phyloP scores from a whole-genome alignment of 2,329 filamentous ascomycete genomes.

The Penicillium sp. region DNA sequence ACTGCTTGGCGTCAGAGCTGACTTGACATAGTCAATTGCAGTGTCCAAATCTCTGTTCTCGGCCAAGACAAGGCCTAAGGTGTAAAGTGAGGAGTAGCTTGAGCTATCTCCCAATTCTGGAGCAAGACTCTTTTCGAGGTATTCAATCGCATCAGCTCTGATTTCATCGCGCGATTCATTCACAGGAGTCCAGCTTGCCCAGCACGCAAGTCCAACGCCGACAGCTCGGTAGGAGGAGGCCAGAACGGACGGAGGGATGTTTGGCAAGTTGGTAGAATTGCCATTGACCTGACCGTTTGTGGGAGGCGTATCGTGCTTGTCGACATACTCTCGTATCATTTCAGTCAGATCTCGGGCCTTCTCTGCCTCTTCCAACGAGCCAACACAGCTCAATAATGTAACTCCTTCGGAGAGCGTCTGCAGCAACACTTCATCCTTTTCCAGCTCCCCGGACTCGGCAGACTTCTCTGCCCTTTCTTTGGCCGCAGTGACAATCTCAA shows the following conservation, averaged over 20 bases:
- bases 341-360: conserved; percentile 71
- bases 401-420: conserved; percentile 79
- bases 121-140: conserved; percentile 70
- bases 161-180: conserved; percentile 68
- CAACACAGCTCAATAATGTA: conserved; percentile 77
- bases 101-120: conserved; percentile 64
- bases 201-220: conserved; percentile 81
- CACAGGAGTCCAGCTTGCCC: conserved; percentile 79
- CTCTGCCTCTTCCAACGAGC: conserved; percentile 70
- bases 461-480: conserved; percentile 79
- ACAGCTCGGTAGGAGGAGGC: conserved; percentile 79
- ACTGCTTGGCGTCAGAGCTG: conserved; percentile 63
- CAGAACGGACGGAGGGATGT: conserved; percentile 61
- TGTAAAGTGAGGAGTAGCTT: conserved; percentile 76
- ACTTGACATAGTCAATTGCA: conserved; percentile 80
- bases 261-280: conserved; percentile 20
- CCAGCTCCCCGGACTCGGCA: conserved; percentile 64
- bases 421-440: conserved; percentile 74
- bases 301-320: conserved; percentile 52
- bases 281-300: conserved; percentile 25
- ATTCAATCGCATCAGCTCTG: conserved; percentile 73
- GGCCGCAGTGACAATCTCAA: conserved; percentile 81
- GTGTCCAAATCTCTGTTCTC: conserved; percentile 78
- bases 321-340: conserved; percentile 73
- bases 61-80: conserved; percentile 78